Conservation (phyloP, 345 rosid species). For the Erodium maritimum region DNA sequence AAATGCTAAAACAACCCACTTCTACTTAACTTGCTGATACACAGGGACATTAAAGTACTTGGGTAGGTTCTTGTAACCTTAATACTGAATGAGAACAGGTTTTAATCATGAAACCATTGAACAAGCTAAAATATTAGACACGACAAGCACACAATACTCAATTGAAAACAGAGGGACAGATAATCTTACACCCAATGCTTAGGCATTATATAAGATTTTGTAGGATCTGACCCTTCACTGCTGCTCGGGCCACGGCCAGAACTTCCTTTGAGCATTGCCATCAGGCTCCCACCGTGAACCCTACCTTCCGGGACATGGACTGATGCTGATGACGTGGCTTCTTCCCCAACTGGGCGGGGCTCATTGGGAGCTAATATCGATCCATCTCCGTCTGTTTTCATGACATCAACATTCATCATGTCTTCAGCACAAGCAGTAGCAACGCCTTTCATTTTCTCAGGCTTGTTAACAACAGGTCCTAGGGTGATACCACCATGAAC, state of each 20-base stretch:
- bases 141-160: constrained; percentile 2
- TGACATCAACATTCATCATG: constrained; percentile 49
- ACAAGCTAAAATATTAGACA: neutral
- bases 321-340: constrained; percentile 14
- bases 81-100: neutral
- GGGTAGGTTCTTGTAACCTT: neutral
- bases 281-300: constrained; percentile 92
- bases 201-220: neutral
- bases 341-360: constrained; percentile 15
- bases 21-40: neutral
- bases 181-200: neutral
- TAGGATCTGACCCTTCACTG: constrained; percentile 4
- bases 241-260: constrained; percentile 24
- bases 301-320: constrained; percentile 71
- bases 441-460: constrained; percentile 40
- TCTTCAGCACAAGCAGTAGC: constrained; percentile 22
- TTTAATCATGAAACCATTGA: neutral
- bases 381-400: constrained; percentile 17
- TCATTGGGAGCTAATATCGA: constrained; percentile 21
- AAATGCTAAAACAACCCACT: neutral
- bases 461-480: constrained; percentile 32
- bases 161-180: neutral
- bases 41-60: neutral
- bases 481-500: constrained; percentile 73
- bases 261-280: constrained; percentile 56